These are phyloP conservation scores for Ascocoryne sarcoides DNA, from an alignment of 2,329 filamentous ascomycete genomes.

Conservation along the genomic window DNA sequence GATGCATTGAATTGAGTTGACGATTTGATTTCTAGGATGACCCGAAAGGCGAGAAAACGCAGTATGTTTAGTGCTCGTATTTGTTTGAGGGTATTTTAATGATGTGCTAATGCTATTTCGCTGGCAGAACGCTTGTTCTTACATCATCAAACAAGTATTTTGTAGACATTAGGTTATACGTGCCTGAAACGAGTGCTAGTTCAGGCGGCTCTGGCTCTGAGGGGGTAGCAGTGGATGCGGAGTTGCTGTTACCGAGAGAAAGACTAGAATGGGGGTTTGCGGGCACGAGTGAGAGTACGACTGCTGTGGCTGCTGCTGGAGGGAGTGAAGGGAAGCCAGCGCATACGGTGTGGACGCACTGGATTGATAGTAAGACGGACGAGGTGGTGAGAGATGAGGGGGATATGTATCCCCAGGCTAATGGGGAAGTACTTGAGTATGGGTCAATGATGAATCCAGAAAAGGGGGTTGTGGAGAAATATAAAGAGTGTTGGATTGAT, in stretches of 20 bases:
- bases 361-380: slow-evolving; percentile 20
- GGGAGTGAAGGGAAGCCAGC: slow-evolving; percentile 7
- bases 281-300: slow-evolving; percentile 11
- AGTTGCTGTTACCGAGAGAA: slow-evolving; percentile 3
- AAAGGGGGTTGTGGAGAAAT: slow-evolving; percentile 23
- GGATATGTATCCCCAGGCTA: slow-evolving; percentile 21
- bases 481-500: slow-evolving; percentile 30
- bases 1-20: background rate
- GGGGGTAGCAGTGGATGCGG: background rate
- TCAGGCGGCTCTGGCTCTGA: slow-evolving; percentile 3
- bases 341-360: slow-evolving; percentile 25
- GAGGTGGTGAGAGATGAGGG: slow-evolving; percentile 26
- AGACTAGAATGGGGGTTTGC: slow-evolving; percentile 27
- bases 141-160: slow-evolving; percentile 24
- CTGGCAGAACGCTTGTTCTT: slow-evolving; percentile 26
- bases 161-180: slow-evolving; percentile 25
- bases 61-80: slow-evolving; percentile 7
- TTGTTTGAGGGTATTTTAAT: background rate
- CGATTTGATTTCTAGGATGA: slow-evolving; percentile 11
- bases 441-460: slow-evolving; percentile 24
- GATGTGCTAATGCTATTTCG: background rate
- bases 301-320: slow-evolving; percentile 7
- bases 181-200: slow-evolving; percentile 2
- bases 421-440: slow-evolving; percentile 24
- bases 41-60: slow-evolving; percentile 16